Evolutionary conservation across 1,139 yeast genomes (phyloP), one percentile per base, ranked within the genome.

Genomic region (Lodderomyces orthopsilosis): DNA sequence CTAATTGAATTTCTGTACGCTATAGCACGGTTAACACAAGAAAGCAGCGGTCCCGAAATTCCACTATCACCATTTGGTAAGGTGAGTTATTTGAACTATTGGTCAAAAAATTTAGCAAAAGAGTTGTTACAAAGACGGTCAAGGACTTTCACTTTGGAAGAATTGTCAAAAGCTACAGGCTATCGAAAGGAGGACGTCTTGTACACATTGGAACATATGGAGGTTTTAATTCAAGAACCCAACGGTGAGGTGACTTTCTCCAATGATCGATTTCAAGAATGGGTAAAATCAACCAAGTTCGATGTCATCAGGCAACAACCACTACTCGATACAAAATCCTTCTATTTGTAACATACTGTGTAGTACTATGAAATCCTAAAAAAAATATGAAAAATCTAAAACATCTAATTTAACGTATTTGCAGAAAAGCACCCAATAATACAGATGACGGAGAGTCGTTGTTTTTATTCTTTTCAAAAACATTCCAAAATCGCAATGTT

Each of bases 401-500:
- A 22, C 18, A 22, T 19, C 26, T 19, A 8, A 15, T 30, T 35
- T 61, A 85, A 51, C 95, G 70, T 51, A 87, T 70, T 59, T 85
- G 91, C 75, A 80, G 84, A 54, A 86, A 85, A 2, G 94, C 89
- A 64, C 86, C 93, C 41, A 86, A 65, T 41, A 88, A 66, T 4
- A 84, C 86, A 17, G 89, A 81, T 8, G 81, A 67, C 19, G 83
- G 81, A 14, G 77, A 78, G 37, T 70, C 74, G 47, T 76, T 82
- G 36, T 71, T 66, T 57, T 78, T 82, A 48, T 76, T 80, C 61
- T 85, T 88, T 48, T 87, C 95, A 65, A 88, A 90, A 1, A 89
- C 85, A 54, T 87, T 88, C 98, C 98, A 91, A 57, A 90, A 88
- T 53, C 98, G 66, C 46, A 93, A 68, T 0, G 98, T 93, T 63